Conservation (phyloP, 2,329 filamentous ascomycete species). For the Phialophora macrospora region DNA sequence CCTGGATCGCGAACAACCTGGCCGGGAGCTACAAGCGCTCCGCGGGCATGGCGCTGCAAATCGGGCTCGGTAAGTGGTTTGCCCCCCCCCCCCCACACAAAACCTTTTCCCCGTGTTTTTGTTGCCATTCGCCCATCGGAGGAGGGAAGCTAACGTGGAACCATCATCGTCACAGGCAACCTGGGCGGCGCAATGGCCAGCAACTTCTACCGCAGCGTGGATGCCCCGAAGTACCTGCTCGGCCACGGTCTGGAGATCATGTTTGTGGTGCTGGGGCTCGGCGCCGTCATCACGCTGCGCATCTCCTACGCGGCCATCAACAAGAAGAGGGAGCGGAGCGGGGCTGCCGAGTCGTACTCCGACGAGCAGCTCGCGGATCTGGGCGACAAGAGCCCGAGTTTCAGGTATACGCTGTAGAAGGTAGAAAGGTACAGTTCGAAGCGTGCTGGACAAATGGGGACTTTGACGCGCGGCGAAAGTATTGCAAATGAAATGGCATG, state of each 20-base stretch:
- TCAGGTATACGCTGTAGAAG: conserved; percentile 63
- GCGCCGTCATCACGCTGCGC: conserved; percentile 52
- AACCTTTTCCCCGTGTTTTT: background rate
- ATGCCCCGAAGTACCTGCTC: conserved; percentile 57
- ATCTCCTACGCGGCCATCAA: conserved; percentile 64
- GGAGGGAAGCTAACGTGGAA: background rate
- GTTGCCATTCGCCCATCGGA: too few species aligned
- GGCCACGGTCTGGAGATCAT: conserved; percentile 59
- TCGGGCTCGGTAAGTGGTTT: background rate
- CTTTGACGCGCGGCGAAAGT: too few species aligned
- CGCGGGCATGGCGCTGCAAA: conserved; percentile 66
- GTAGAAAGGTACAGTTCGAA: too few species aligned
- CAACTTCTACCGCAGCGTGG: conserved; percentile 68
- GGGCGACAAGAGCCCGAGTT: conserved; percentile 67
- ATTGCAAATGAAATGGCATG: too few species aligned
- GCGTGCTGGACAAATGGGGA: too few species aligned
- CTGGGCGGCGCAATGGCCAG: conserved; percentile 64
- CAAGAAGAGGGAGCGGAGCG: conserved; percentile 57
- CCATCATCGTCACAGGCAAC: conserved; percentile 44
- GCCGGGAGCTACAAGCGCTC: conserved; percentile 62
- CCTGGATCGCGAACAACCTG: conserved; percentile 65
- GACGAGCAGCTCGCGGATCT: conserved; percentile 61
- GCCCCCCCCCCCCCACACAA: too few species aligned
- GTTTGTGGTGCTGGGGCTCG: conserved; percentile 55
- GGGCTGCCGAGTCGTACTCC: conserved; percentile 50